phyloP scores from a whole-genome alignment of 2,329 filamentous ascomycete species.

The Fusarium tjaetaba region DNA sequence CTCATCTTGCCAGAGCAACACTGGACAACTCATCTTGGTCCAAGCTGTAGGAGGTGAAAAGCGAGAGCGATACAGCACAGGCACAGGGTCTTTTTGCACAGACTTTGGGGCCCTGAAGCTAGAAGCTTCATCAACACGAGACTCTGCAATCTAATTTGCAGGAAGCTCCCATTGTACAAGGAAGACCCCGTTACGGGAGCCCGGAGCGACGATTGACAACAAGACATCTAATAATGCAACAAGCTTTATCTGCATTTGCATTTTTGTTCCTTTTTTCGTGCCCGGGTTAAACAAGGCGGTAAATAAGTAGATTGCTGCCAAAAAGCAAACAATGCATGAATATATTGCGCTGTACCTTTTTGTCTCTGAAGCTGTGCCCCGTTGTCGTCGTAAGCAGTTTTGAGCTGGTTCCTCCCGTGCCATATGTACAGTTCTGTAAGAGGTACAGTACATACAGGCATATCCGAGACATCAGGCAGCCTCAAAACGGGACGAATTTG shows the following conservation, averaged over 20 bases:
- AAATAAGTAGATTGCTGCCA: neutral
- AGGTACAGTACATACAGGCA: neutral
- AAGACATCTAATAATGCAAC: neutral
- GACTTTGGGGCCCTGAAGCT: slow-evolving; percentile 6
- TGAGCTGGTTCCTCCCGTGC: slow-evolving; percentile 9
- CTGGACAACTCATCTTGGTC: slow-evolving; percentile 31
- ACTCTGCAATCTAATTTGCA: slow-evolving; percentile 23
- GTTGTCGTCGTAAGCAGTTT: slow-evolving; percentile 29
- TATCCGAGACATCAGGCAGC: slow-evolving; percentile 39
- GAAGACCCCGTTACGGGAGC: slow-evolving; percentile 22
- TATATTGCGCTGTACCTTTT: slow-evolving; percentile 6
- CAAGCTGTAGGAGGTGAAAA: slow-evolving; percentile 21
- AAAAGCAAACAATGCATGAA: slow-evolving; percentile 1
- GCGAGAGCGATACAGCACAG: slow-evolving; percentile 8
- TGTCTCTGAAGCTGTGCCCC: slow-evolving; percentile 18
- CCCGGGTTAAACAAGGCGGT: slow-evolving; percentile 9
- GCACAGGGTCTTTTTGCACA: slow-evolving; percentile 11
- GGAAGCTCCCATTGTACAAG: slow-evolving; percentile 14
- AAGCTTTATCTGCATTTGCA: slow-evolving; percentile 8
- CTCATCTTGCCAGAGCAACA: slow-evolving; percentile 35
- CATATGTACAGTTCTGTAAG: neutral
- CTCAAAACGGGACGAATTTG: slow-evolving; percentile 15
- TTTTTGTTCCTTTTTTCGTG: neutral
- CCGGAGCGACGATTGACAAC: slow-evolving; percentile 24
- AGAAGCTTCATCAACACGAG: slow-evolving; percentile 15